These are phyloP conservation scores for Hyaloscypha variabilis DNA, from an alignment of 495 filamentous ascomycete species.

Conservation along the genomic window DNA sequence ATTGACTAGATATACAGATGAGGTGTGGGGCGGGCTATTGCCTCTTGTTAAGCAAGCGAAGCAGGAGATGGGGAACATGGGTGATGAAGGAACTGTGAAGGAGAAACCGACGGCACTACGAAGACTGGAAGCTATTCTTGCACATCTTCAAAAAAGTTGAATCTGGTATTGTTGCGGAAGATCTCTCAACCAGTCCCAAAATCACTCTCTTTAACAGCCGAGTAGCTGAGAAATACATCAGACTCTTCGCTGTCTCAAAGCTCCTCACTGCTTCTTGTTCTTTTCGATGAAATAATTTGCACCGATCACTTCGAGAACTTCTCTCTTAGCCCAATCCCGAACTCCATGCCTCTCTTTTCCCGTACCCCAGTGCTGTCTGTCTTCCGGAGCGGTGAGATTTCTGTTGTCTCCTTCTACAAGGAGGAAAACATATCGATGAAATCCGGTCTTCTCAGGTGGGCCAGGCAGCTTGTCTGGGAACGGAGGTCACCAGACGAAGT, in stretches of 20 bases:
- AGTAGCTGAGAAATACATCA: not conserved
- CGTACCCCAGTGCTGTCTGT: conserved; percentile 66
- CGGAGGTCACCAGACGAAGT: not conserved
- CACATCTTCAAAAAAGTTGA: conserved; percentile 27
- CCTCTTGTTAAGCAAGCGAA: conserved; percentile 65
- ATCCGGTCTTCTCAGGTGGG: conserved; percentile 66
- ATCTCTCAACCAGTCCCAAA: not conserved
- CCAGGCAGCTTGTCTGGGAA: conserved; percentile 51
- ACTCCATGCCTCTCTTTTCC: conserved; percentile 57
- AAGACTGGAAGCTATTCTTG: conserved; percentile 28
- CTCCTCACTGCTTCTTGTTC: conserved; percentile 55
- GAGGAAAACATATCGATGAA: conserved; percentile 71
- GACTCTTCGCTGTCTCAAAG: not conserved
- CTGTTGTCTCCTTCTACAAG: conserved; percentile 49
- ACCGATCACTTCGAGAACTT: conserved; percentile 64
- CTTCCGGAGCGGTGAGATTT: conserved; percentile 54
- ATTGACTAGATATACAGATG: conserved; percentile 69
- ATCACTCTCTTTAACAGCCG: not conserved
- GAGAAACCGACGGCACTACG: conserved; percentile 27
- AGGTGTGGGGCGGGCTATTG: conserved; percentile 75
- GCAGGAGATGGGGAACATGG: conserved; percentile 52
- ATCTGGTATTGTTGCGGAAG: not conserved
- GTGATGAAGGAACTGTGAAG: conserved; percentile 35
- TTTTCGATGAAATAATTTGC: conserved; percentile 70
- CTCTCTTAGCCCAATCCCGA: conserved; percentile 63